Conservation (phyloP, 139 green algal genomes). For the Chlamydomonas incerta region DNA sequence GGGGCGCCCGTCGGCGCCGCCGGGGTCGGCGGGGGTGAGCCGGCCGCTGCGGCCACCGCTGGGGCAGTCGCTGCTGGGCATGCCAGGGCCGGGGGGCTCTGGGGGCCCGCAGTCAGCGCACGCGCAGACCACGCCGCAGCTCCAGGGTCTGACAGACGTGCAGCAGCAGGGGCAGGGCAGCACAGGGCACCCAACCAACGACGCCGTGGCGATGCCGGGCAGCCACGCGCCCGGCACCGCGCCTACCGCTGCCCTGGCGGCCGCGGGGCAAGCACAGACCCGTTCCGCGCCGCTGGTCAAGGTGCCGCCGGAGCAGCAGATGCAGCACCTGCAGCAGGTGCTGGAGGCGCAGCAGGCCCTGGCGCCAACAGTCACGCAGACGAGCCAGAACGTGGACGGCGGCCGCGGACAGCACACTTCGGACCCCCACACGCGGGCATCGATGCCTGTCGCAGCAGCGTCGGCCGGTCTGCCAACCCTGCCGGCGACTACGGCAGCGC, state of each 20-base stretch:
- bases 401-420: too few relatives aligned
- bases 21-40: neutral
- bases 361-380: too few relatives aligned
- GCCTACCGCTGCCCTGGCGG: neutral
- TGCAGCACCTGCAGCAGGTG: too few relatives aligned
- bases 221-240: too few relatives aligned
- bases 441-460: too few relatives aligned
- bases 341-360: too few relatives aligned
- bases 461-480: too few relatives aligned
- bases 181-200: too few relatives aligned
- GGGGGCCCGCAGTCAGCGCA: neutral
- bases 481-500: too few relatives aligned
- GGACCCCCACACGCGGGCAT: too few relatives aligned
- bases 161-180: neutral
- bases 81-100: neutral
- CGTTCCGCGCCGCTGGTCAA: slow-evolving; percentile 5
- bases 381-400: too few relatives aligned
- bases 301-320: slow-evolving; percentile 1
- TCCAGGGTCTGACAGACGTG: neutral
- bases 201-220: neutral
- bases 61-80: neutral
- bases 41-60: neutral
- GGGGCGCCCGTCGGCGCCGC: neutral
- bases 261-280: neutral
- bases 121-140: neutral